These are phyloP conservation scores for Rhinocladiella similis DNA, from an alignment of 2,329 filamentous ascomycete genomes.

Conservation along the genomic window DNA sequence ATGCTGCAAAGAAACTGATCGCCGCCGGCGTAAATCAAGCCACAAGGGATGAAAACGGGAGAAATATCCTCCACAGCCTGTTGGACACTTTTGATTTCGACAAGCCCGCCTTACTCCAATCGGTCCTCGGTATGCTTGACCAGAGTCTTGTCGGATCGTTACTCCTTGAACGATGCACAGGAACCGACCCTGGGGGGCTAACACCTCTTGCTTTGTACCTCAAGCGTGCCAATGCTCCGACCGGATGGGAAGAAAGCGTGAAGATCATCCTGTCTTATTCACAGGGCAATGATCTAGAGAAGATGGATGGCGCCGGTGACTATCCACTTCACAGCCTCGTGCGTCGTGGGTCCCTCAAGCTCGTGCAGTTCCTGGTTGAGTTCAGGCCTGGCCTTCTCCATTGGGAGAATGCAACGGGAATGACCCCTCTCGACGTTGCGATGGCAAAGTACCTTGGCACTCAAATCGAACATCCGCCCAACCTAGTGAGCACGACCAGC, in stretches of 20 bases:
- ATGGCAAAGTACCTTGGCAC: conserved; percentile 49
- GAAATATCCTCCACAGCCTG: conserved; percentile 69
- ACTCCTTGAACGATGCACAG: conserved; percentile 46
- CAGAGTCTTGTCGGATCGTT: conserved; percentile 48
- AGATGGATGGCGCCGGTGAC: conserved; percentile 47
- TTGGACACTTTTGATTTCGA: conserved; percentile 31
- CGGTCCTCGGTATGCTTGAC: conserved; percentile 61
- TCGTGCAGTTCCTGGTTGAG: conserved; percentile 62
- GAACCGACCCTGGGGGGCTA: conserved; percentile 51
- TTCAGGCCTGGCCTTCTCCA: conserved; percentile 61
- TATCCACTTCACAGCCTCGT: conserved; percentile 43
- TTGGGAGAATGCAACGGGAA: conserved; percentile 74
- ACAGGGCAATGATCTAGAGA: conserved; percentile 51
- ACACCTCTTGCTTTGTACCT: conserved; percentile 68
- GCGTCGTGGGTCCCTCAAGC: conserved; percentile 38
- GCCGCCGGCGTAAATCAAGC: conserved; percentile 69
- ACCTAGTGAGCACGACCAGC: neutral
- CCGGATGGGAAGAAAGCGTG: conserved; percentile 34
- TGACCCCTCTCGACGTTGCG: conserved; percentile 69
- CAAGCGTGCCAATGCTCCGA: conserved; percentile 21
- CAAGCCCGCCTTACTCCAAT: conserved; percentile 51
- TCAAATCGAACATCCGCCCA: conserved; percentile 25
- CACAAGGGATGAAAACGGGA: conserved; percentile 58
- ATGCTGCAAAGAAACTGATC: conserved; percentile 63
- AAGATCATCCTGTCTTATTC: conserved; percentile 57